Conservation (phyloP, 306 rosid genomes). For the Cajanus cajan region DNA sequence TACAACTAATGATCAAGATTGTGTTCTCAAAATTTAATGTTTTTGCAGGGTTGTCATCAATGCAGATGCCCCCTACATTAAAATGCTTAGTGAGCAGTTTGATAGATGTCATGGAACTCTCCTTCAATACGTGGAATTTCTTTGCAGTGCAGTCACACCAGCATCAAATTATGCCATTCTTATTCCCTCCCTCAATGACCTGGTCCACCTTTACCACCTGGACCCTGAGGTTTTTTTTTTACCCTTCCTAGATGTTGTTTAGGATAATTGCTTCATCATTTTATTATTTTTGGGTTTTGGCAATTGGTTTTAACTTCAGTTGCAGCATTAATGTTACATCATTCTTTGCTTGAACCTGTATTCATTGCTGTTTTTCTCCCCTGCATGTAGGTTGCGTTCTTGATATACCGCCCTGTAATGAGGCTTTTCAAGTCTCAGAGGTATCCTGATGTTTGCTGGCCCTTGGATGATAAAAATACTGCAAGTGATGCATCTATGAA, state of each 20-base stretch:
- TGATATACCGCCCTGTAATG: constrained; percentile 95
- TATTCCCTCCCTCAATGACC: constrained; percentile 82
- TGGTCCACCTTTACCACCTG: constrained; percentile 85
- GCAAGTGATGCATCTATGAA: constrained; percentile 43
- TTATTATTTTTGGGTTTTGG: background rate
- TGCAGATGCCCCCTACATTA: constrained; percentile 93
- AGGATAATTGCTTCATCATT: background rate
- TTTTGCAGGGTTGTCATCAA: constrained; percentile 78
- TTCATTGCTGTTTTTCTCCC: constrained; percentile 11
- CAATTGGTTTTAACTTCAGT: background rate
- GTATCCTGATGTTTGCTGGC: constrained; percentile 79
- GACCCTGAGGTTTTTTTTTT: constrained; percentile 81
- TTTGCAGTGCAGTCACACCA: constrained; percentile 81
- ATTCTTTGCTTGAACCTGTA: constrained; percentile 17
- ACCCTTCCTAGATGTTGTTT: background rate
- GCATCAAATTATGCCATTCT: constrained; percentile 73
- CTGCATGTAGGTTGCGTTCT: constrained; percentile 78
- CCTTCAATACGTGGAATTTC: constrained; percentile 93
- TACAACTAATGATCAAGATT: background rate
- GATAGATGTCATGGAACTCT: constrained; percentile 97
- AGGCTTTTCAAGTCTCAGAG: constrained; percentile 75
- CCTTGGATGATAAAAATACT: constrained; percentile 58
- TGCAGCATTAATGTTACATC: background rate
- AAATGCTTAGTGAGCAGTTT: constrained; percentile 96
- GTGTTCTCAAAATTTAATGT: constrained; percentile 25